Conservation (phyloP, 2,329 filamentous ascomycete genomes). For the Scytalidium lignicola region DNA sequence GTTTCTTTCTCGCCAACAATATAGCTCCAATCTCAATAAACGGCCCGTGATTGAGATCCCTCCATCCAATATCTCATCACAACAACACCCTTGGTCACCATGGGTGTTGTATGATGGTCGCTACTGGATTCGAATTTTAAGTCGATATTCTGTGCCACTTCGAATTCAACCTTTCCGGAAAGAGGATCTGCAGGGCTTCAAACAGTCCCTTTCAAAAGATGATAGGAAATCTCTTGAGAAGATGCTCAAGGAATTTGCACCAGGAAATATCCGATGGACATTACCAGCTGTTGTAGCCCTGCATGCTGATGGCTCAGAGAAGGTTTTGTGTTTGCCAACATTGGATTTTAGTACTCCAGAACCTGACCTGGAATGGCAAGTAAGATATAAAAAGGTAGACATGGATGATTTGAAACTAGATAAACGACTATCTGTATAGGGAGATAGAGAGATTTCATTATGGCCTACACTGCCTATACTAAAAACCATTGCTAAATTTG, state of each 20-base stretch:
- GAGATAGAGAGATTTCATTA: not conserved
- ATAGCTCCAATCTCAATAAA: not conserved
- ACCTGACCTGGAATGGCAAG: slow-evolving; percentile 11
- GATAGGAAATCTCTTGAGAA: not conserved
- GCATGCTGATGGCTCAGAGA: slow-evolving; percentile 8
- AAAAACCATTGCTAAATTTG: not conserved
- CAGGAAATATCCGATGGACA: slow-evolving; percentile 20
- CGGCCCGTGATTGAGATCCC: not conserved
- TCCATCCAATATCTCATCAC: slow-evolving; percentile 30
- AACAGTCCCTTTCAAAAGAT: slow-evolving; percentile 1
- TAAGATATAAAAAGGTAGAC: slow-evolving; percentile 23
- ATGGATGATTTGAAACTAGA: slow-evolving; percentile 4
- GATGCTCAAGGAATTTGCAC: slow-evolving; percentile 12
- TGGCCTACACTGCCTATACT: not conserved
- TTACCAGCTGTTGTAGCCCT: slow-evolving; percentile 20
- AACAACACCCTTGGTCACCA: slow-evolving; percentile 27
- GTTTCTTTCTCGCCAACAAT: slow-evolving; percentile 21
- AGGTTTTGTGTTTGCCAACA: slow-evolving; percentile 21
- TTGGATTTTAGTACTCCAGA: slow-evolving; percentile 11
- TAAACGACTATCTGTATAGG: slow-evolving; percentile 1
- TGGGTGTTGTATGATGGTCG: slow-evolving; percentile 50
- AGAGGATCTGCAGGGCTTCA: slow-evolving; percentile 13
- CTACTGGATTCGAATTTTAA: slow-evolving; percentile 50
- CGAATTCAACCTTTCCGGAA: slow-evolving; percentile 13
- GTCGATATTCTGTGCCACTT: slow-evolving; percentile 4